Evolutionary conservation across 352 stramenopile genomes (phyloP).

Genomic region (Phytophthora kernoviae): DNA sequence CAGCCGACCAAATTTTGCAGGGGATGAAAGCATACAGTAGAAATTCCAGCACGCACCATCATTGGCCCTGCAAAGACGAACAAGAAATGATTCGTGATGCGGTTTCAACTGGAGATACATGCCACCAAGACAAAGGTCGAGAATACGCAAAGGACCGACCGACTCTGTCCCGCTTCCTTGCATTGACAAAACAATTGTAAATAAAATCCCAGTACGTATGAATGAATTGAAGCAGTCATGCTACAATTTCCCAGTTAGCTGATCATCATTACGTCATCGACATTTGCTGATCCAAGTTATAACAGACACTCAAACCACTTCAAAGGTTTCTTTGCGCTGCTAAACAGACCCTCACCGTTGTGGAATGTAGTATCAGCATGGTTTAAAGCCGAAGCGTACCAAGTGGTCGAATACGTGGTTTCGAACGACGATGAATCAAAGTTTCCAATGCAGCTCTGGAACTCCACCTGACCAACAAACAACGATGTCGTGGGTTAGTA

Average conservation of each 20-base stretch:
- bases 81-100: slow-evolving; percentile 9
- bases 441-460: slow-evolving; percentile 58
- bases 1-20: slow-evolving; percentile 5
- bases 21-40: slow-evolving; percentile 8
- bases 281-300: slow-evolving; percentile 9
- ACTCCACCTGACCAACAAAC: slow-evolving; percentile 45
- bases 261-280: not conserved
- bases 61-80: slow-evolving; percentile 4
- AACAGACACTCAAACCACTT: slow-evolving; percentile 62
- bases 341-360: slow-evolving; percentile 57
- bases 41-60: not conserved
- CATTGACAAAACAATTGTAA: slow-evolving; percentile 23
- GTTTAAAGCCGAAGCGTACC: slow-evolving; percentile 61
- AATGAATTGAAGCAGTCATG: slow-evolving; percentile 1
- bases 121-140: not conserved
- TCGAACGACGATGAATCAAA: slow-evolving; percentile 43
- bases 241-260: not conserved
- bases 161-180: slow-evolving; percentile 23
- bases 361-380: slow-evolving; percentile 66
- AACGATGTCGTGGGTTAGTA: not conserved
- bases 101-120: not conserved
- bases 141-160: slow-evolving; percentile 16
- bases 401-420: slow-evolving; percentile 38
- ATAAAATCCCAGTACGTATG: not conserved
- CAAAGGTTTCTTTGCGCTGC: slow-evolving; percentile 52